Conservation (phyloP, 805 yeast genomes). For the Metschnikowia chrysomelidarum region DNA sequence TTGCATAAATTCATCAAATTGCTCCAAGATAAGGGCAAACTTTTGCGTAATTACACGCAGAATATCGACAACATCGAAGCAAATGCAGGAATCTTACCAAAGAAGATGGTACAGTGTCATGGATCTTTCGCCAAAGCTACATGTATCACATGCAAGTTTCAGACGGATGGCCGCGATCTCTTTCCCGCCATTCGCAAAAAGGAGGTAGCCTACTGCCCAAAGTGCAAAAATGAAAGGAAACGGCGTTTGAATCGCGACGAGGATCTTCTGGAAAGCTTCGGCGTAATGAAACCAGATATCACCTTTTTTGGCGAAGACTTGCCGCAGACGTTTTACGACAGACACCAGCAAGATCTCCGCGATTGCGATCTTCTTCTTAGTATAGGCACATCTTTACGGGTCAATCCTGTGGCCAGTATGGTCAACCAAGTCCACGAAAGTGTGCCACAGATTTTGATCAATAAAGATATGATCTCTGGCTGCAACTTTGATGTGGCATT, state of each 20-base stretch:
- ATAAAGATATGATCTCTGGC: conserved; percentile 72
- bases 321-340: conserved; percentile 65
- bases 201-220: conserved; percentile 71
- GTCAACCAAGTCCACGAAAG: conserved; percentile 68
- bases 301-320: conserved; percentile 87
- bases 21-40: conserved; percentile 71
- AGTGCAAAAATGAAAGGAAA: conserved; percentile 49
- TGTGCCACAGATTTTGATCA: conserved; percentile 82
- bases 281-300: conserved; percentile 89
- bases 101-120: conserved; percentile 81
- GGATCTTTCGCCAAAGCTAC: conserved; percentile 90
- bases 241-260: conserved; percentile 26
- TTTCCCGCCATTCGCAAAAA: conserved; percentile 56
- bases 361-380: conserved; percentile 78
- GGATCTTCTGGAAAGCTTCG: conserved; percentile 51
- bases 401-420: conserved; percentile 87
- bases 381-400: conserved; percentile 89
- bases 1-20: conserved; percentile 76
- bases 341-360: conserved; percentile 54
- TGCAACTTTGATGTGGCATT: conserved; percentile 76
- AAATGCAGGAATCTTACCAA: conserved; percentile 69
- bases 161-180: conserved; percentile 63
- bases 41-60: conserved; percentile 84
- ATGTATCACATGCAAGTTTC: conserved; percentile 71
- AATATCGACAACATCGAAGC: conserved; percentile 85